Evolutionary conservation across 495 filamentous ascomycete species (phyloP).

Genomic region (Talaromyces adpressus): DNA sequence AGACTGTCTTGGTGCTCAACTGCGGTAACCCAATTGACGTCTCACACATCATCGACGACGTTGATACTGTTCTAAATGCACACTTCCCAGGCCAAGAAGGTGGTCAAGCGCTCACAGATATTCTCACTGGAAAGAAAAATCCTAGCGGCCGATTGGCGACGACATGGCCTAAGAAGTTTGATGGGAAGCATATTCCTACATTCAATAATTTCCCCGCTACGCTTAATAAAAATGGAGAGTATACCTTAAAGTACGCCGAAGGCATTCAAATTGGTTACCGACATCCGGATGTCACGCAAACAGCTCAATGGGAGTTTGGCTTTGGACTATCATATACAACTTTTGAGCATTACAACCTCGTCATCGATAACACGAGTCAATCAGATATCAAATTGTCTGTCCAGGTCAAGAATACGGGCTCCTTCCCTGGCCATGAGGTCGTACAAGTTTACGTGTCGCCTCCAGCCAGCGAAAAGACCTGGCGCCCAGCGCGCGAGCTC

Average conservation of each 20-base stretch:
- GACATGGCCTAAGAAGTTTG: constrained; percentile 26
- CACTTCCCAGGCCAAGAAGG: constrained; percentile 38
- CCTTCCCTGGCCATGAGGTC: not conserved
- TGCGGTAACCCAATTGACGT: constrained; percentile 36
- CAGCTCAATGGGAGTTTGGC: constrained; percentile 26
- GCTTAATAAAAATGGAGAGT: not conserved
- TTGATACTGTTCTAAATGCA: constrained; percentile 27
- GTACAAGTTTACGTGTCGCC: not conserved
- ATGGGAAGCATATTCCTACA: constrained; percentile 35
- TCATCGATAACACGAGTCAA: not conserved
- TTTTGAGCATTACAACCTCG: constrained; percentile 18
- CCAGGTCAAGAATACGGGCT: constrained; percentile 48
- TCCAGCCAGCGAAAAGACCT: not conserved
- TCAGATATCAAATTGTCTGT: constrained; percentile 25
- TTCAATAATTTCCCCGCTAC: constrained; percentile 11
- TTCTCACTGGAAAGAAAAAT: constrained; percentile 35
- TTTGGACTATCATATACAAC: constrained; percentile 32
- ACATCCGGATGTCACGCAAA: constrained; percentile 21
- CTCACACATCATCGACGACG: constrained; percentile 26
- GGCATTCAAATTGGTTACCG: constrained; percentile 21
- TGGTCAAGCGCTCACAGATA: constrained; percentile 40
- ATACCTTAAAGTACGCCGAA: constrained; percentile 15
- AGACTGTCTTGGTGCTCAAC: constrained; percentile 33
- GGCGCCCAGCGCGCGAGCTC: constrained; percentile 17
- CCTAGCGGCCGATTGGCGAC: constrained; percentile 36